Conservation (phyloP, 1,139 yeast genomes). For the Geotrichum candidum region DNA sequence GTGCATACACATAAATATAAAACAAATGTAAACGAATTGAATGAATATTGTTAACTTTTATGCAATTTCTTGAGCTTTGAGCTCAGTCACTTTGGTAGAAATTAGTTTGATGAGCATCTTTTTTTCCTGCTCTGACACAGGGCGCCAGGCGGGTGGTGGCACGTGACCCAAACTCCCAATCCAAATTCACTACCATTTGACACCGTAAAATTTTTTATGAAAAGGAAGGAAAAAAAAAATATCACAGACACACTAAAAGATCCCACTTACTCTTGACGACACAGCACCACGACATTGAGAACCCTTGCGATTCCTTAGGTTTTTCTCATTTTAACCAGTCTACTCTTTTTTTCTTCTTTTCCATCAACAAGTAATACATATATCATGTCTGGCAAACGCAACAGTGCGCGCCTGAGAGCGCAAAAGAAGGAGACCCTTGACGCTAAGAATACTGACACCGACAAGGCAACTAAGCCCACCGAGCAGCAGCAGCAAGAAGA, state of each 20-base stretch:
- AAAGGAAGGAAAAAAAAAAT: neutral
- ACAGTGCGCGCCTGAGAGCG: neutral
- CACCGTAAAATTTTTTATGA: neutral
- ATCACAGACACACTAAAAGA: neutral
- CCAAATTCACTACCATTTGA: neutral
- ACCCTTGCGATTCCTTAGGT: neutral
- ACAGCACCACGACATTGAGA: neutral
- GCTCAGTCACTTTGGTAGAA: neutral
- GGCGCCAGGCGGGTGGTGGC: neutral
- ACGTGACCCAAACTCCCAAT: neutral
- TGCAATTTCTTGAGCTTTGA: neutral
- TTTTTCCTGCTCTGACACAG: neutral
- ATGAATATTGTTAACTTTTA: neutral
- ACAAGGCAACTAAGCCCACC: neutral
- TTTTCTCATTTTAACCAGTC: neutral
- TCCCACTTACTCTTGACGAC: neutral
- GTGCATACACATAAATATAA: neutral
- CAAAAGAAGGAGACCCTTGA: neutral
- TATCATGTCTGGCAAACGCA: neutral
- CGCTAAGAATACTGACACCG: neutral
- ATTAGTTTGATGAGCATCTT: neutral
- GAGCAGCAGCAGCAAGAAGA: neutral
- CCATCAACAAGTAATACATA: neutral
- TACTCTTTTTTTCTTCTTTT: neutral
- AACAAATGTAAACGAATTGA: neutral